Evolutionary conservation across 2,329 filamentous ascomycete genomes (phyloP).

Genomic region (Dryadomyces quercus-mongolicae): DNA sequence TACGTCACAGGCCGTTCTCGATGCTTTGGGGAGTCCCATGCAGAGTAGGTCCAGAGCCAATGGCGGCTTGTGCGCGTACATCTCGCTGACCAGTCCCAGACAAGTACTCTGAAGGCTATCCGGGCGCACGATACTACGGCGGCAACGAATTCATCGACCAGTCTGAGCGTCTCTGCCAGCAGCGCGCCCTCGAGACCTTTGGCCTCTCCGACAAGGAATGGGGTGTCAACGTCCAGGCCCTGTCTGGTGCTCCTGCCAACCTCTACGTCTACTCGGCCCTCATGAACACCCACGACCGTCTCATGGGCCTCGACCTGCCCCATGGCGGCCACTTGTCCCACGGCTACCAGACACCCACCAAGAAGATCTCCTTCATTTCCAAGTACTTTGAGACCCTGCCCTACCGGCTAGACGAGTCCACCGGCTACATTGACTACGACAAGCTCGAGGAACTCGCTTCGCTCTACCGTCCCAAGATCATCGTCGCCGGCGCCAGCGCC

Average conservation of each 20-base stretch:
- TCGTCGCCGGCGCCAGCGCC: slow-evolving; percentile 87
- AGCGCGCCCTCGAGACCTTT: slow-evolving; percentile 80
- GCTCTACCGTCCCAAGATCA: slow-evolving; percentile 88
- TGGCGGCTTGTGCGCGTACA: background rate
- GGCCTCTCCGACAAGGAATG: slow-evolving; percentile 73
- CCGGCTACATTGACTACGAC: slow-evolving; percentile 90
- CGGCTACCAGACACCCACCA: slow-evolving; percentile 89
- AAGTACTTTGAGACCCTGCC: slow-evolving; percentile 99
- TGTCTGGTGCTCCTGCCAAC: slow-evolving; percentile 66
- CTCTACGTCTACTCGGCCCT: slow-evolving; percentile 92
- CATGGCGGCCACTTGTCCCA: slow-evolving; percentile 94
- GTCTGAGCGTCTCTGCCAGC: slow-evolving; percentile 79
- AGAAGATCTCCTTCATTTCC: slow-evolving; percentile 94
- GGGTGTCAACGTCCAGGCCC: slow-evolving; percentile 92
- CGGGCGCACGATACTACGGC: slow-evolving; percentile 90
- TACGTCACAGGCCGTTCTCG: slow-evolving; percentile 82
- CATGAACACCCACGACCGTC: slow-evolving; percentile 80
- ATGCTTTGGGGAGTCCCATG: slow-evolving; percentile 88
- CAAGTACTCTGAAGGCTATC: slow-evolving; percentile 98
- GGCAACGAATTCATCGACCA: slow-evolving; percentile 95
- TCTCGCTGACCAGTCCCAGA: slow-evolving; percentile 35
- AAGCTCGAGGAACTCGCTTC: slow-evolving; percentile 77
- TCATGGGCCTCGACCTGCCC: slow-evolving; percentile 94
- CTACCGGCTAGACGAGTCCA: slow-evolving; percentile 81
- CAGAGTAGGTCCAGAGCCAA: slow-evolving; percentile 54